Base-by-base conservation (phyloP, 2,329 filamentous ascomycete genomes). In the Xylaria sp. region DNA sequence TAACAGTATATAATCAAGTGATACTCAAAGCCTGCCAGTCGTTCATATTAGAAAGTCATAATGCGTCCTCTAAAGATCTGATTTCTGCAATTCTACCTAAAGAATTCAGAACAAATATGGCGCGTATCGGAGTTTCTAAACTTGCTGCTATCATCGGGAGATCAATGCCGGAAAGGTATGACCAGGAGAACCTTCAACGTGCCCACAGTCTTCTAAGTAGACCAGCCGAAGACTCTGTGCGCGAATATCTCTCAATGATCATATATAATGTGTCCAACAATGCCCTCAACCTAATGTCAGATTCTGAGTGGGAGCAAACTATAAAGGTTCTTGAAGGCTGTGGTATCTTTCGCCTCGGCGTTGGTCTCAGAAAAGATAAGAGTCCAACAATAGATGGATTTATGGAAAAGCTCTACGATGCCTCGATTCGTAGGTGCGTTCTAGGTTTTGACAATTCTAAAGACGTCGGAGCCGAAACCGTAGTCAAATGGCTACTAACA, bases 121-220 rank as follows among this genome's bases (percentile, higher is more conserved):
- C 50, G 7, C 44, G 51, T 36, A 31, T 56, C 39, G 25, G 57
- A 42, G 51, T 61, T 36, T 65, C 63, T 36, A 49, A 56, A 29
- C 33, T 65, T 20, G 56, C 63, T 9, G 42, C 56, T 51, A 25
- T 65, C n/a, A 56, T 61, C 25, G 57, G 51, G 33, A 51, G 20
- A 57, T 61, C 57, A 51, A 65, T 65, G 63, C 63, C 63, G 9
- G 63, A 65, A 57, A 42, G 2, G 2, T 65, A 61, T 11, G 25
- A 57, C 22, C 13, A 65, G 25, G 57, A 65, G 20, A 47, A 57
- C 36, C 39, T 65, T 22, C 22, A 61, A 51, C 63, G 56, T 11
- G 63, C 57, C 13, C 39, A 65, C 20, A 31, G 9, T 51, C 50
- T 61, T 44, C 36, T 51, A 17, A 61, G 10, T 22, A 36, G 49